A percentile compares a stretch with the other conserved stretches of the same genome.
Conservation (phyloP, 768 basidiomycete species). For the Macrolepiota albuminosa region DNA sequence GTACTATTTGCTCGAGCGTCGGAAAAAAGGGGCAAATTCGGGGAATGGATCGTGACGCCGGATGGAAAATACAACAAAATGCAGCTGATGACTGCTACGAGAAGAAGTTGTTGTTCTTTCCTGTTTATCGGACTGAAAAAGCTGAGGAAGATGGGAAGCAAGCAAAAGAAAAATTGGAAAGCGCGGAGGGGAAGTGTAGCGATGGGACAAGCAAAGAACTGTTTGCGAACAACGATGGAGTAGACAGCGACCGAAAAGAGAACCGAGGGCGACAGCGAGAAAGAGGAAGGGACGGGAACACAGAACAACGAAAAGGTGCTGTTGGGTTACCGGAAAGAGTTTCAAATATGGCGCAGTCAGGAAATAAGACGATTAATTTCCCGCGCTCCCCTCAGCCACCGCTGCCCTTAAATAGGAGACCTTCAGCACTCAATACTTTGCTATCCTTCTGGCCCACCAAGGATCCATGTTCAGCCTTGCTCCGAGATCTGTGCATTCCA, state of each 20-base stretch:
- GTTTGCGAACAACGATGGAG: constrained; percentile 33
- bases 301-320: constrained; percentile 12
- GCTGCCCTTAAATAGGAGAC: constrained; percentile 13
- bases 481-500: constrained; percentile 1
- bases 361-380: constrained; percentile 24
- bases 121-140: constrained; percentile 14
- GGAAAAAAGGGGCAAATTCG: constrained; percentile 14
- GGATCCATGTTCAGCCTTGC: background rate
- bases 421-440: constrained; percentile 4
- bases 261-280: constrained; percentile 32
- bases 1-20: background rate
- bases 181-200: constrained; percentile 17
- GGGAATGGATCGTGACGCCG: constrained; percentile 17
- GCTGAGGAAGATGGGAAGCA: constrained; percentile 14
- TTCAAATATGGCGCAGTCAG: constrained; percentile 34
- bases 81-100: constrained; percentile 4
- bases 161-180: constrained; percentile 17
- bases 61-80: constrained; percentile 7
- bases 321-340: constrained; percentile 17
- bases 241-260: constrained; percentile 32
- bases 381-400: constrained; percentile 26
- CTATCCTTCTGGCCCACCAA: background rate
- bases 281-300: constrained; percentile 9
- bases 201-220: constrained; percentile 29
- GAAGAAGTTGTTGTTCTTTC: constrained; percentile 15